phyloP scores from a whole-genome alignment of 78 protist genomes.

The Dictyostelium citrinum region DNA sequence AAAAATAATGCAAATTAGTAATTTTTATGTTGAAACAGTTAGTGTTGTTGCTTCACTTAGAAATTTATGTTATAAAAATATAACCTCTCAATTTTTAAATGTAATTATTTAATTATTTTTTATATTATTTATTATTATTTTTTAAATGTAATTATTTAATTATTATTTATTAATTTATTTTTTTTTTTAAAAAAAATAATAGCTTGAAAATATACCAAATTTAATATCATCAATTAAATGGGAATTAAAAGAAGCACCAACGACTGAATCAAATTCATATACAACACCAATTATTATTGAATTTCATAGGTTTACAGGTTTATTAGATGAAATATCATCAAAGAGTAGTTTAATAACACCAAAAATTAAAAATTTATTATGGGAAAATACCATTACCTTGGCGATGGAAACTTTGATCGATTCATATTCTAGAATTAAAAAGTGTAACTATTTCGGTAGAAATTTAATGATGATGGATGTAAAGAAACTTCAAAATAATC shows the following conservation, averaged over 20 bases:
- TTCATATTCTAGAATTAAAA: slow-evolving; percentile 20
- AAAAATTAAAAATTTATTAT: slow-evolving; percentile 46
- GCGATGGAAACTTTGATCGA: slow-evolving; percentile 65
- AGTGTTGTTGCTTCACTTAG: slow-evolving; percentile 50
- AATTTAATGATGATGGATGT: slow-evolving; percentile 74
- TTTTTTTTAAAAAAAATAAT: not conserved
- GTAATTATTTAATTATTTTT: not conserved
- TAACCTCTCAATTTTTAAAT: slow-evolving; percentile 39
- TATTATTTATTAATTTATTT: not conserved
- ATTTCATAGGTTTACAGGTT: slow-evolving; percentile 55
- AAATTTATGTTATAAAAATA: slow-evolving; percentile 58
- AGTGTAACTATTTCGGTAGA: slow-evolving; percentile 61
- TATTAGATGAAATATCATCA: slow-evolving; percentile 30
- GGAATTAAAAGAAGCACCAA: slow-evolving; percentile 73
- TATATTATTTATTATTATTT: not conserved
- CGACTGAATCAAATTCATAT: slow-evolving; percentile 43
- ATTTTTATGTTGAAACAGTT: slow-evolving; percentile 63
- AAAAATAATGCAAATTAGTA: not conserved
- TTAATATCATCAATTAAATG: slow-evolving; percentile 13
- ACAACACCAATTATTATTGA: slow-evolving; percentile 16
- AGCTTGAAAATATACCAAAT: slow-evolving; percentile 11
- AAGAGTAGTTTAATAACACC: slow-evolving; percentile 34
- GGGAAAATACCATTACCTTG: slow-evolving; percentile 52
- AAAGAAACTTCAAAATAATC: slow-evolving; percentile 24
- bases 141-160: not conserved